Conservation (phyloP, 306 rosid species). For the Castanospermum australe region DNA sequence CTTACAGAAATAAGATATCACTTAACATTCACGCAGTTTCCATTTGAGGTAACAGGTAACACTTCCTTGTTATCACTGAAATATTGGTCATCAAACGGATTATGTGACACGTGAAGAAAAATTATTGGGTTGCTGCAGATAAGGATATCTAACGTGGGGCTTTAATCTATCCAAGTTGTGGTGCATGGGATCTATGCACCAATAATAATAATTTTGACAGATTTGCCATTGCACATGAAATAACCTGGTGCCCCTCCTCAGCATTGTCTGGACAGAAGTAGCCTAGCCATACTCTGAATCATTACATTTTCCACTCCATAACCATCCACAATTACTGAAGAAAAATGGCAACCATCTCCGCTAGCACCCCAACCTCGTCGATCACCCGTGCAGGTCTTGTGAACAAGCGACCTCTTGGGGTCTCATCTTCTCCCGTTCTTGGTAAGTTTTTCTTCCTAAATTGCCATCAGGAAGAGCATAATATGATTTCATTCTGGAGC, state of each 20-base stretch:
- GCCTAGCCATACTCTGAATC: conserved; percentile 15
- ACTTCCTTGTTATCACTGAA: neutral
- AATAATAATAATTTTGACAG: conserved; percentile 32
- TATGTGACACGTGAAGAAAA: conserved; percentile 51
- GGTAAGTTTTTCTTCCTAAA: conserved; percentile 51
- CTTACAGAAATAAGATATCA: too few relatives aligned
- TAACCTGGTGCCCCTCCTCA: neutral
- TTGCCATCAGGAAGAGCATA: neutral
- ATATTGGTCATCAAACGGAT: conserved; percentile 22
- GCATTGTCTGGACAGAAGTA: neutral
- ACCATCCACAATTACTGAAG: neutral
- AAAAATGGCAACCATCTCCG: conserved; percentile 71
- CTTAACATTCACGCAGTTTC: too few relatives aligned
- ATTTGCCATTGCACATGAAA: conserved; percentile 18
- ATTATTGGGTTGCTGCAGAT: conserved; percentile 49
- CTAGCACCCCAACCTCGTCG: conserved; percentile 54
- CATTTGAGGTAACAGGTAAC: too few relatives aligned
- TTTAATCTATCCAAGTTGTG: conserved; percentile 53
- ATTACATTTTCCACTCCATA: too few relatives aligned
- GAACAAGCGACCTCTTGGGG: conserved; percentile 49
- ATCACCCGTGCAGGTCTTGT: conserved; percentile 52
- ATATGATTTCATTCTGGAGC: neutral
- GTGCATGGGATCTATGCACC: conserved; percentile 30
- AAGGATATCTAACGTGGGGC: conserved; percentile 44
- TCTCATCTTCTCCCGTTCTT: conserved; percentile 62